Base-by-base conservation (phyloP, 768 basidiomycete species). In the Tulasnella sp. region DNA sequence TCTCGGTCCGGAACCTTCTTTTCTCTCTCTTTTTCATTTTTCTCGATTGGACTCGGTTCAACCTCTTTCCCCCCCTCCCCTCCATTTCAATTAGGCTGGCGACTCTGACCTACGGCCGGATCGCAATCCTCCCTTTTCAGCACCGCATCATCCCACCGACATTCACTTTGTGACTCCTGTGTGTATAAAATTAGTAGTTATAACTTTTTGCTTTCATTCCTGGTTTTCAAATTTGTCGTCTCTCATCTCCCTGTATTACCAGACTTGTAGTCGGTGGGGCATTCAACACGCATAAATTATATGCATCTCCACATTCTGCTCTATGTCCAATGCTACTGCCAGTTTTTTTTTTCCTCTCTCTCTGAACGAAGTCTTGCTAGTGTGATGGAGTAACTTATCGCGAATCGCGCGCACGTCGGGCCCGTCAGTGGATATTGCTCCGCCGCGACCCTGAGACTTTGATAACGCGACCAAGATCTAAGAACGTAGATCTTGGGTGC, bases 1-100 rank as follows among this genome's bases (percentile, higher is more conserved):
- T 74, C 42, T 74, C 73, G 39, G 73, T 74, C 44, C 39, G 73
- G 73, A 46, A 74, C 73, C 73, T 74, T 74, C 39, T 74, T 36
- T n/a, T n/a, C n/a, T 72, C 36, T 74, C 73, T 74, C 16, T 74
- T 38, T 38, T 68, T 27, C 19, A 12, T 19, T 68, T 19, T 68
- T 27, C 34, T 36, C 62, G 16, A 1, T 68, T 36, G 62, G 62
- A 68, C 62, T 36, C 62, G 62, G 62, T 36, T 68, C 18, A 31
- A 52, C 21, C 24, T 52, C n/a, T 52, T n/a, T 7, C 31, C 58
- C n/a, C 58, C 6, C 34, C 62, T 36, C 62, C 12, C 62, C 10
- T 31, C 34, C 56, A 31, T 16, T 68, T 68, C 62, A 68, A 9
- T 36, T 36, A 31, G 62, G 62, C 62, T 68, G n/a, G 56, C 62